Conservation (phyloP, 2,329 filamentous ascomycete species). For the Gremmenia infestans region DNA sequence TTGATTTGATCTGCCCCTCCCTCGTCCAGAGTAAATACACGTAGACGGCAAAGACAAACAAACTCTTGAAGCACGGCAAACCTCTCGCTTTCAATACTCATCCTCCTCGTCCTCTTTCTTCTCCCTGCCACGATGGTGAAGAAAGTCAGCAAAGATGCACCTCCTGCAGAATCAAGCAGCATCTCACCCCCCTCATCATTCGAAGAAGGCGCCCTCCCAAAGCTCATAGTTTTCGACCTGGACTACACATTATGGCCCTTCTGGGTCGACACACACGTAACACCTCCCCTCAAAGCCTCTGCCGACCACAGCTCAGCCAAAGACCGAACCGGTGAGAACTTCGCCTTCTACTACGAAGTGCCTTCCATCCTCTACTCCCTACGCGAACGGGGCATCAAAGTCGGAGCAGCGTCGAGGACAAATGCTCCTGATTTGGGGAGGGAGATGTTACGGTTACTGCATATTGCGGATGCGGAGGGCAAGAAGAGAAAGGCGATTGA, state of each 20-base stretch:
- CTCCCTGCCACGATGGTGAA: conserved; percentile 21
- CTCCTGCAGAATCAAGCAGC: conserved; percentile 4
- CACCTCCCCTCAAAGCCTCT: conserved; percentile 59
- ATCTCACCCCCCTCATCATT: conserved; percentile 23
- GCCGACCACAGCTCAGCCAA: conserved; percentile 38
- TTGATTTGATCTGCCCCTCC: no score
- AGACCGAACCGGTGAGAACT: conserved; percentile 60
- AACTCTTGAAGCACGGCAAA: not conserved
- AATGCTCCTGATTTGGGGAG: conserved; percentile 72
- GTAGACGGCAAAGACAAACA: not conserved
- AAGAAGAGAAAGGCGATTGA: conserved; percentile 45
- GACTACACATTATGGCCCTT: conserved; percentile 99
- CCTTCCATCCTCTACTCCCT: conserved; percentile 58
- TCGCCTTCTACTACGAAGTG: conserved; percentile 66
- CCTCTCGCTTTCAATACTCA: not conserved
- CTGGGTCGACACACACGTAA: conserved; percentile 93
- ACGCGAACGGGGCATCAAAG: conserved; percentile 40
- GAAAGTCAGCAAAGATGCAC: conserved; percentile 17
- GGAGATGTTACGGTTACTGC: conserved; percentile 73
- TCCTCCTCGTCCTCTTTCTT: conserved; percentile 5
- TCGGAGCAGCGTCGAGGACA: conserved; percentile 79
- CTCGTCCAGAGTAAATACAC: no score
- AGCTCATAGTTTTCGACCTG: conserved; percentile 86
- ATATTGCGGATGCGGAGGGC: conserved; percentile 39
- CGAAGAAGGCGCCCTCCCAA: conserved; percentile 32